Evolutionary conservation across 2,329 filamentous ascomycete genomes (phyloP), one percentile per base, ranked within the genome.

Genomic region (Botrytis pseudocinerea): DNA sequence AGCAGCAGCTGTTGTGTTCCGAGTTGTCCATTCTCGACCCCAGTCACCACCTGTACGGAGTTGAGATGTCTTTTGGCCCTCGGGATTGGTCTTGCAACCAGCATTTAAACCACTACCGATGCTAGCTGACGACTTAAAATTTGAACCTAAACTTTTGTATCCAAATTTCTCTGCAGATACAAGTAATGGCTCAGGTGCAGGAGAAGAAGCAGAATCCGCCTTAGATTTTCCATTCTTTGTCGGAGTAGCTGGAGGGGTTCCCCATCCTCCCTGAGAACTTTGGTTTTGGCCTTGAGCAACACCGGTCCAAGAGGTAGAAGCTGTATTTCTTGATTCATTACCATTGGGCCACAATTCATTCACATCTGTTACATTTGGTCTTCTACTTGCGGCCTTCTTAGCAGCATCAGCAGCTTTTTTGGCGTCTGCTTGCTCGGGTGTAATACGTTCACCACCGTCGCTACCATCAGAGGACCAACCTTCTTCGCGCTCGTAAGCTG

Each of bases 381-480:
- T 69, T 44, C 28, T 61, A 32, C 40, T 48, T 0, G 51, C 54
- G 16, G 18, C 40, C 28, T 72, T 69, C 35, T 54, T 72, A 5
- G 51, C 54, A 28, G 54, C 63, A n/a, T 57, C 70, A 9, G 51
- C 51, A 12, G 40, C 40, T 69, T 72, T 69, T 32, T 69, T 72
- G 14, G 63, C 63, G 1, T 57, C 35, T n/a, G 42, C 70, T 18
- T 42, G 48, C 12, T 69, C 51, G 40, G 63, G 25, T 25, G 63
- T 54, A 32, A 72, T 61, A n/a, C 54, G 70, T 38, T 69, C 72
- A 25, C 72, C 72, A 40, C 72, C 72, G 8, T 73, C 72, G 44
- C 72, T 73, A 10, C 72, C 72, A 22, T 70, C 69, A 2, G 72
- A 73, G 5, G 59, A 65, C 72, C 72, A 73, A 20, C 72, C 72